Conservation (phyloP, 768 basidiomycete genomes). For the Rhodocollybia butyracea region DNA sequence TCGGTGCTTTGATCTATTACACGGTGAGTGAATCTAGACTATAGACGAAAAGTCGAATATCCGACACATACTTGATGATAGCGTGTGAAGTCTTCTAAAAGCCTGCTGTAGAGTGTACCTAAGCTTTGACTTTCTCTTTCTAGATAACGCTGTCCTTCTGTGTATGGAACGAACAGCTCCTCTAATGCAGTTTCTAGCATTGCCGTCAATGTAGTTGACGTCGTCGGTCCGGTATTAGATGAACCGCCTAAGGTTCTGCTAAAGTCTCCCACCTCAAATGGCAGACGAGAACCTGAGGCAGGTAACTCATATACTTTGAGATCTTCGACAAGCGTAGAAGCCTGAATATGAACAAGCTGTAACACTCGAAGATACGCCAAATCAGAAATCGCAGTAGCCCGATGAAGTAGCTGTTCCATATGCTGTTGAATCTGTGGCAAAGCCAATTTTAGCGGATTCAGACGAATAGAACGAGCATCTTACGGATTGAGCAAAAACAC, state of each 20-base stretch:
- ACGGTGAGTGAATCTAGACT: constrained; percentile 8
- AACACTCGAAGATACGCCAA: constrained; percentile 89
- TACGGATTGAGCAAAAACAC: constrained; percentile 97
- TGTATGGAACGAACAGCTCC: constrained; percentile 92
- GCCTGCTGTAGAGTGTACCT: constrained; percentile 70
- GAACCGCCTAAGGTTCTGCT: constrained; percentile 49
- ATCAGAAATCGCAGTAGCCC: constrained; percentile 73
- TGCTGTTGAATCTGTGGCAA: constrained; percentile 87
- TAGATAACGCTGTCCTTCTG: constrained; percentile 87
- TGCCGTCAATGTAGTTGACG: constrained; percentile 59
- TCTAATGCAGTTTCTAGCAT: constrained; percentile 98
- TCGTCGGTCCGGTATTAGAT: constrained; percentile 38
- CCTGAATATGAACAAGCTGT: constrained; percentile 81
- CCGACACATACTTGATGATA: constrained; percentile 51
- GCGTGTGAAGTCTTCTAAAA: constrained; percentile 73
- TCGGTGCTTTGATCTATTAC: constrained; percentile 53
- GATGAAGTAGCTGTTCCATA: constrained; percentile 83
- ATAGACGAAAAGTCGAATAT: constrained; percentile 19
- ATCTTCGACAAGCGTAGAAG: constrained; percentile 80
- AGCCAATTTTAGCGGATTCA: neutral
- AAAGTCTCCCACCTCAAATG: constrained; percentile 62
- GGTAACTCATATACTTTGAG: constrained; percentile 89
- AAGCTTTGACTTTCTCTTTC: constrained; percentile 88
- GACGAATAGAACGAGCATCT: constrained; percentile 20
- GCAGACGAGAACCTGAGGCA: constrained; percentile 58